phyloP scores from a whole-genome alignment of 2,329 filamentous ascomycete genomes.

The Penicillium paneum region DNA sequence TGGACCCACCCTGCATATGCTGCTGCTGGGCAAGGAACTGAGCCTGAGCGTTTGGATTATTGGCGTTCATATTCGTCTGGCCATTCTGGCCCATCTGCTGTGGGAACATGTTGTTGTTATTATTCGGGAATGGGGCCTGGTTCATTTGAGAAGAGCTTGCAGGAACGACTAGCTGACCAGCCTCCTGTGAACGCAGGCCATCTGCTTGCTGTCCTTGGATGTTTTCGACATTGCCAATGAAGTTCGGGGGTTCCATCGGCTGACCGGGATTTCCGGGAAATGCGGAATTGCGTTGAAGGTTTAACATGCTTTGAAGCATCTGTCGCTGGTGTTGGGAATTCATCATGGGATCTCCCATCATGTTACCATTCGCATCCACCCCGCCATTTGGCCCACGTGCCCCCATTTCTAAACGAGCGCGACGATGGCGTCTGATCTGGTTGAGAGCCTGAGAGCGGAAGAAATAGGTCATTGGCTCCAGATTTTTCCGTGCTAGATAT shows the following conservation, averaged over 20 bases:
- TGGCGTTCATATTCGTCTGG: constrained; percentile 37
- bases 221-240: constrained; percentile 51
- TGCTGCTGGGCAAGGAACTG: constrained; percentile 39
- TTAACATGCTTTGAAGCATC: constrained; percentile 43
- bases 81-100: constrained; percentile 43
- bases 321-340: constrained; percentile 39
- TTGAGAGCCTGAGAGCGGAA: constrained; percentile 50
- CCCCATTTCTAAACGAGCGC: constrained; percentile 32
- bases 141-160: constrained; percentile 57
- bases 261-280: constrained; percentile 35
- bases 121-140: constrained; percentile 37
- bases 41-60: constrained; percentile 38
- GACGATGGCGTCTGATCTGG: constrained; percentile 39
- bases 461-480: constrained; percentile 51
- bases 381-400: constrained; percentile 30
- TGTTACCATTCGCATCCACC: constrained; percentile 30
- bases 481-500: constrained; percentile 43
- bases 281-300: constrained; percentile 37
- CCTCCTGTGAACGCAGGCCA: constrained; percentile 59
- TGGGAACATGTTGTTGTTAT: constrained; percentile 41
- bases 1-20: constrained; percentile 42
- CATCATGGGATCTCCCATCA: constrained; percentile 40
- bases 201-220: constrained; percentile 61
- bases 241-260: constrained; percentile 30
- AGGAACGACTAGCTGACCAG: constrained; percentile 61